Evolutionary conservation across 352 stramenopile species (phyloP).

Genomic region (Globisporangium rhizosaccharum): DNA sequence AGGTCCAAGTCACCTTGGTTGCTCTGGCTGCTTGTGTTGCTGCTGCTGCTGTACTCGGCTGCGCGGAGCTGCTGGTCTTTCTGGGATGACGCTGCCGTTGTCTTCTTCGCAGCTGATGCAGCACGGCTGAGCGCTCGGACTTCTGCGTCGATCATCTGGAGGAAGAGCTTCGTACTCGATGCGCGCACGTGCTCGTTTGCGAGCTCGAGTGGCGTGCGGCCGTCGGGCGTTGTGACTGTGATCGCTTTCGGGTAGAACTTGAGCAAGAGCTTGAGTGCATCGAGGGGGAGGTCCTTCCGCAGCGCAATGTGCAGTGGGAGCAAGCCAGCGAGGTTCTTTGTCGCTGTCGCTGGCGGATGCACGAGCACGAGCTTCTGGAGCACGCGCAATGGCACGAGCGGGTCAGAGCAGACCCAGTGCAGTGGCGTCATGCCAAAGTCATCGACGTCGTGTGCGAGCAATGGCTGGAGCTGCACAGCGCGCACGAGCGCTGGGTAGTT

Average conservation of each 20-base stretch:
- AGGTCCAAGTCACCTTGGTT: background rate
- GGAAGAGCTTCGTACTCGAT: constrained; percentile 20
- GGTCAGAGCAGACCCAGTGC: constrained; percentile 80
- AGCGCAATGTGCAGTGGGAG: constrained; percentile 69
- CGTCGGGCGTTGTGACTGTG: constrained; percentile 38
- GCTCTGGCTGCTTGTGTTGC: background rate
- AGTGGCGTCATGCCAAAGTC: constrained; percentile 82
- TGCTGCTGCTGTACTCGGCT: background rate
- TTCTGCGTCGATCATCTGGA: constrained; percentile 37
- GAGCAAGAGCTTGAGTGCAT: constrained; percentile 59
- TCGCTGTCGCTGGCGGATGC: constrained; percentile 29
- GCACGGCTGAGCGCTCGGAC: constrained; percentile 18
- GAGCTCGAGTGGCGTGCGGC: constrained; percentile 35
- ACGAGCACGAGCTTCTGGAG: constrained; percentile 56
- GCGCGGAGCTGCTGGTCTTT: constrained; percentile 10
- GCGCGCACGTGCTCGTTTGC: constrained; percentile 35
- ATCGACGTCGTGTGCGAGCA: constrained; percentile 37
- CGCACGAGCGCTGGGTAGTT: constrained; percentile 40
- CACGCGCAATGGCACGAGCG: constrained; percentile 53
- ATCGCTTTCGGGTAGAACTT: constrained; percentile 62
- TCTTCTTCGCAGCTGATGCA: constrained; percentile 8
- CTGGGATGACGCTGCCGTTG: background rate
- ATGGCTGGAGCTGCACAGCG: constrained; percentile 32
- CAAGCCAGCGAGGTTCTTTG: constrained; percentile 48
- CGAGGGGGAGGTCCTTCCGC: constrained; percentile 47